Conservation (phyloP, 257 asterid species). For the Ilex asprella region DNA sequence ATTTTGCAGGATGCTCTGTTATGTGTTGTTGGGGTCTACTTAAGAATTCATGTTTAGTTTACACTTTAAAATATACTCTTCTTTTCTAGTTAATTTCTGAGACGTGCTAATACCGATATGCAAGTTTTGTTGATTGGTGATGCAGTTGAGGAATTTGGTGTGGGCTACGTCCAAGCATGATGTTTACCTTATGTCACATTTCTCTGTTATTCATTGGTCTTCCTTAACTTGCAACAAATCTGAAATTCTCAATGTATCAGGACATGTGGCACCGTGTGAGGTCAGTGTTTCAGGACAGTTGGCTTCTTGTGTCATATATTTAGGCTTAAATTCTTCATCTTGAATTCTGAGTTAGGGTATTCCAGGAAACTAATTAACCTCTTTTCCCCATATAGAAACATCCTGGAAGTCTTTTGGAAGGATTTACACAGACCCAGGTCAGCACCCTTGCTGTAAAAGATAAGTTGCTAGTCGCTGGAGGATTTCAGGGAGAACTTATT, state of each 20-base stretch:
- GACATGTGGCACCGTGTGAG: conserved; percentile 83
- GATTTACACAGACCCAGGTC: conserved; percentile 90
- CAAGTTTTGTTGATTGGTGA: background rate
- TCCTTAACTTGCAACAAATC: conserved; percentile 52
- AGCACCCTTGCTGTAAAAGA: conserved; percentile 90
- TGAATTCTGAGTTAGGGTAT: too few relatives aligned
- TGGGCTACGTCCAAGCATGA: conserved; percentile 54
- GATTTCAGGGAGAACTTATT: conserved; percentile 92
- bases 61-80: background rate
- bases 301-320: background rate
- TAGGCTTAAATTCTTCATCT: too few relatives aligned
- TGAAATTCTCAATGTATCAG: conserved; percentile 79
- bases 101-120: background rate
- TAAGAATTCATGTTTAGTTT: too few relatives aligned
- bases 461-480: conserved; percentile 90
- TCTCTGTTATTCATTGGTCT: conserved; percentile 85
- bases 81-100: background rate
- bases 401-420: conserved; percentile 90
- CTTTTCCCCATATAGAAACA: conserved; percentile 51
- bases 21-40: too few relatives aligned
- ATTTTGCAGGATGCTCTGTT: too few relatives aligned
- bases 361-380: background rate
- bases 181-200: conserved; percentile 80
- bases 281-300: conserved; percentile 26
- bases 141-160: conserved; percentile 10